Evolutionary conservation across 1,284 basidiomycete species (phyloP), one percentile per base, ranked within the genome.

Genomic region (Sanghuangporus weigelae): DNA sequence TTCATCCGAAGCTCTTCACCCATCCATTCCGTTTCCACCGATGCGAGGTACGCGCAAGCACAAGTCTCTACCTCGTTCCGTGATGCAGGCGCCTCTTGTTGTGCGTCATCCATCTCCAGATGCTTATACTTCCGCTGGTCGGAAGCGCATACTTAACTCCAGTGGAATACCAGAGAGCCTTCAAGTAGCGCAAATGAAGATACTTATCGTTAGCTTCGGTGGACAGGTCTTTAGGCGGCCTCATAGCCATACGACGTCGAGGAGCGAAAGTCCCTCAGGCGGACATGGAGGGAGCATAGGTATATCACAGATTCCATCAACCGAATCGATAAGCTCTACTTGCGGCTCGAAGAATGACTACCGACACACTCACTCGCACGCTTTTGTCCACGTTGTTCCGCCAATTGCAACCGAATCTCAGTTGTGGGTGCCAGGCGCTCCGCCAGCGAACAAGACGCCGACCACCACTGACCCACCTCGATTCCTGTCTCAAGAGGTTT

Each of bases 201-300:
- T 92, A 51, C 77, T 92, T 26, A 76, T 92, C 36, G 88, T 92
- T 11, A 91, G 88, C 1, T 92, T 92, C 70, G 90, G 90, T 5
- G 90, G 90, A 0, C 90, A 92, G 69, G 76, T 85, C 14, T 87
- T 92, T 72, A 82, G 83, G 59, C 80, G 80, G 39, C 89, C 89
- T 3, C 76, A 73, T 42, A 75, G 76, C 65, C 71, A 77, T 48
- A 70, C 77, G 19, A 73, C 73, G 14, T 82, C 79, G 63, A 73
- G 71, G 21, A 69, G 65, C 38, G 58, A 68, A 14, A 76, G 73
- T 59, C 69, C 67, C 11, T 64, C 61, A 16, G 55, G 59, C n/a
- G 65, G 59, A 26, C 63, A 57, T 36, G 39, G 38, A n/a, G 23
- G 57, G 19, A 46, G 49, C 38, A 26, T n/a, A 49, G 31, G 8